These are phyloP conservation scores for Eleusine indica DNA, from an alignment of 176 grass and related monocot species.

Conservation along the genomic window DNA sequence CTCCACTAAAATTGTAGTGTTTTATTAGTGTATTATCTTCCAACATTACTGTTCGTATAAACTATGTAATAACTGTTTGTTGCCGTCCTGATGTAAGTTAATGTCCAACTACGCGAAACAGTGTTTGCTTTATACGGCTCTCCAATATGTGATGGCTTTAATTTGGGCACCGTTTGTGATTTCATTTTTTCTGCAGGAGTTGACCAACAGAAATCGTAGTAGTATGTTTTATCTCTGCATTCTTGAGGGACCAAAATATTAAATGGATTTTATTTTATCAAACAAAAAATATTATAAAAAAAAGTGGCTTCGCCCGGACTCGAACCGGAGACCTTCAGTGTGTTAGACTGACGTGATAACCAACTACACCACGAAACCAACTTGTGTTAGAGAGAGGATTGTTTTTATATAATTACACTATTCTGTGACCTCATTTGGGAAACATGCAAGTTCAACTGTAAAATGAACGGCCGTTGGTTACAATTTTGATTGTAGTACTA, in stretches of 20 bases:
- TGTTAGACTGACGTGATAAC: slow-evolving; percentile 96
- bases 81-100: neutral
- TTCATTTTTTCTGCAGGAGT: neutral
- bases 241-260: no score
- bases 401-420: no score
- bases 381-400: no score
- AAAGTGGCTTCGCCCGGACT: slow-evolving; percentile 63
- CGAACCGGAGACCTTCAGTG: slow-evolving; percentile 91
- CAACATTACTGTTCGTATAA: neutral
- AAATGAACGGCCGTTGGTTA: no score
- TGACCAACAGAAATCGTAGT: neutral
- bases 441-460: no score
- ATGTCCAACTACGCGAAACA: neutral
- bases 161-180: neutral
- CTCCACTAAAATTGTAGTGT: neutral
- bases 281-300: neutral
- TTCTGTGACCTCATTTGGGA: no score
- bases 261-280: neutral
- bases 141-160: neutral
- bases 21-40: neutral
- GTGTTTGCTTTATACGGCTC: neutral
- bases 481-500: no score
- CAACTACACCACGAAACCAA: slow-evolving; percentile 86
- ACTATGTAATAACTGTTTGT: neutral
- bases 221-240: neutral